Base-by-base conservation (phyloP, 257 asterid genomes). In the Fraxinus pennsylvanica region DNA sequence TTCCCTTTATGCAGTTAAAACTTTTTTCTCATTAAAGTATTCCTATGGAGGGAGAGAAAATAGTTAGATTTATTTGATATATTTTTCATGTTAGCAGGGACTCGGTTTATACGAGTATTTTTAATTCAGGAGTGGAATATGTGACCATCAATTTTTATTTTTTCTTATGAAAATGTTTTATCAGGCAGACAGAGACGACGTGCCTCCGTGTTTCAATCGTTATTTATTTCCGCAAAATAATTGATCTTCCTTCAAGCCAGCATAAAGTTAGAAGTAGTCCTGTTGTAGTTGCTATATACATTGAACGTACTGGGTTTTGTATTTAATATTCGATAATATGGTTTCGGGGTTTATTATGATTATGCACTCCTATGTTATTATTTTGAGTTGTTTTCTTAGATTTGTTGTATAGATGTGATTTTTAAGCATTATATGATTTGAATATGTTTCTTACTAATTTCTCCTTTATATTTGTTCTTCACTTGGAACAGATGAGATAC, bases 341-440 rank as follows among this genome's bases (percentile, higher is more conserved):
- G 30, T 59, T n/a, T 22, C 9, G 32, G 8, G 68, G 68, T 59
- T 59, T 21, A 2, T 59, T 8, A 59, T 59, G 22, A 59, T 59
- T 59, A 59, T 59, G 68, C 68, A 21, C n/a, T 59, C 7, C 59
- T 69, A 29, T 45, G 5, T 32, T 4, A 30, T 21, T 38, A 13
- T 57, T 8, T 79, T 32, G 68, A 65, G 15, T 27, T 32, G 21
- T 72, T 61, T 19, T 68, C 73, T 68, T 32, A 74, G 69, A 22
- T 72, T 77, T 75, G 68, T 17, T 61, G 32, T 9, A 61, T 1
- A 61, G 1, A 3, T n/a, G 5, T 61, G 29, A 61, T 61, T 22
- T 61, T 61, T n/a, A 2, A 4, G 68, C 0, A 61, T 61, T 7
- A 57, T 17, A 57, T 57, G 66, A 57, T 57, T 19, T 3, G 13